Evolutionary conservation across 2,329 filamentous ascomycete genomes (phyloP).

Genomic region (Colletotrichum trifolii): DNA sequence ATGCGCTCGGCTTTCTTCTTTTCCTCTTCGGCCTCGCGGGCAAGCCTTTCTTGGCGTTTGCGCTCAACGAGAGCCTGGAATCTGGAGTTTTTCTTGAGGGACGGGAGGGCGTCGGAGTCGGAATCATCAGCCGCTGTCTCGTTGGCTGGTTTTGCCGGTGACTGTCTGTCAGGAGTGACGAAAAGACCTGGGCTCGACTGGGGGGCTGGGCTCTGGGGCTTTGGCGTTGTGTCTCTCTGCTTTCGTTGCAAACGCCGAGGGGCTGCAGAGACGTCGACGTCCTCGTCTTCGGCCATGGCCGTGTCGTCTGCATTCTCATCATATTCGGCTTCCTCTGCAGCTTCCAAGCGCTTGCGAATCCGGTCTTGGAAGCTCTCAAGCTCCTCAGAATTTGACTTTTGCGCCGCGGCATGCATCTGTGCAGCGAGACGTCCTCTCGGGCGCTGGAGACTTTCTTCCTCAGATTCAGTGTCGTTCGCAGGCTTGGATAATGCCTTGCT

Average conservation of each 20-base stretch:
- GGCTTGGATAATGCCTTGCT: conserved; percentile 13
- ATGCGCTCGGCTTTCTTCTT: conserved; percentile 58
- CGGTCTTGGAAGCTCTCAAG: conserved; percentile 53
- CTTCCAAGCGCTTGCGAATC: conserved; percentile 55
- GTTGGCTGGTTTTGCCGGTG: conserved; percentile 41
- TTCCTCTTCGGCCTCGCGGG: conserved; percentile 70
- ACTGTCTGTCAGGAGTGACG: conserved; percentile 60
- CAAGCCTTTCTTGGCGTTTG: conserved; percentile 78
- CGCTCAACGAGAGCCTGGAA: conserved; percentile 79
- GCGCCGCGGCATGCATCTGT: conserved; percentile 62
- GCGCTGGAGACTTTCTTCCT: conserved; percentile 48
- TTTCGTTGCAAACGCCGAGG: conserved; percentile 54
- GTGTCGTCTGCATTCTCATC: conserved; percentile 41
- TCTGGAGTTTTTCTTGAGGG: conserved; percentile 65
- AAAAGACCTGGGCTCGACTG: conserved; percentile 61
- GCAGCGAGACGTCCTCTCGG: conserved; percentile 74
- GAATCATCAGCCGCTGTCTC: conserved; percentile 44
- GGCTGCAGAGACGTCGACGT: conserved; percentile 54
- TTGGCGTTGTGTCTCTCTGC: conserved; percentile 48
- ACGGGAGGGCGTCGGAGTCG: conserved; percentile 58
- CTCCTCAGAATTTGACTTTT: conserved; percentile 39
- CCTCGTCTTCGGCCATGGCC: conserved; percentile 48
- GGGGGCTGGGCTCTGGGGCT: conserved; percentile 43
- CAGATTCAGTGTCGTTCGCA: conserved; percentile 34
- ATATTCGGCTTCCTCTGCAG: conserved; percentile 42